These are phyloP conservation scores for Pseudozyma pruni DNA, from an alignment of 1,284 basidiomycete species.

Conservation along the genomic window DNA sequence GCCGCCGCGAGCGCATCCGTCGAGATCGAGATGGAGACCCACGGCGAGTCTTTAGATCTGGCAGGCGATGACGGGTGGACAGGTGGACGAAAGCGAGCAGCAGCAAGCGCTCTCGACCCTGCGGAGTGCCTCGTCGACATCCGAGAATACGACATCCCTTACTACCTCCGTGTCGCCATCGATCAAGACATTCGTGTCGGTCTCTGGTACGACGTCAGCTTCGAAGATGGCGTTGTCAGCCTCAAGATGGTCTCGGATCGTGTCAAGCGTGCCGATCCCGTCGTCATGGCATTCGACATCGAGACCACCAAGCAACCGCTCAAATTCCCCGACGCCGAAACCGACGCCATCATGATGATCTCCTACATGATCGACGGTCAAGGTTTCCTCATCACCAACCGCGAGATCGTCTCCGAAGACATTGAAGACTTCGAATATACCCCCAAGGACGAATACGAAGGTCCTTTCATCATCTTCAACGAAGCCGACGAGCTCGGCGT, in stretches of 20 bases:
- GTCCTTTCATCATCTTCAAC: constrained; percentile 96
- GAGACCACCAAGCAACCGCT: constrained; percentile 98
- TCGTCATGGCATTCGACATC: constrained; percentile 99
- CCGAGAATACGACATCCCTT: constrained; percentile 95
- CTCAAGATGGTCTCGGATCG: constrained; percentile 81
- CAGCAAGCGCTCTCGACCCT: constrained; percentile 74
- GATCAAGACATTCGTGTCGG: constrained; percentile 98
- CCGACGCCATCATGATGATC: constrained; percentile 99
- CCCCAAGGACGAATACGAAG: constrained; percentile 96
- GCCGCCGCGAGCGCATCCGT: constrained; percentile 37
- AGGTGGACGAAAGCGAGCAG: constrained; percentile 32
- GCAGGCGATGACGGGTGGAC: constrained; percentile 66
- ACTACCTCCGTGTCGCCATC: constrained; percentile 97
- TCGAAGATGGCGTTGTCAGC: constrained; percentile 82
- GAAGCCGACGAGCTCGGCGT: constrained; percentile 83
- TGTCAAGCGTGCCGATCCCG: constrained; percentile 97
- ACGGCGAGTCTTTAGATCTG: constrained; percentile 40
- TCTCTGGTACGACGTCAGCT: constrained; percentile 89
- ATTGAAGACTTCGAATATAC: constrained; percentile 99
- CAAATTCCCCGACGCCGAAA: constrained; percentile 95
- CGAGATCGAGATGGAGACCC: constrained; percentile 53
- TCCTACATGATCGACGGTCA: constrained; percentile 98
- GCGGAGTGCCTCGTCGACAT: constrained; percentile 91
- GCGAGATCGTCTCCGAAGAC: constrained; percentile 96
- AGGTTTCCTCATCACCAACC: constrained; percentile 96